phyloP scores from a whole-genome alignment of 768 basidiomycete genomes.

The Udeniomyces megalosporus region DNA sequence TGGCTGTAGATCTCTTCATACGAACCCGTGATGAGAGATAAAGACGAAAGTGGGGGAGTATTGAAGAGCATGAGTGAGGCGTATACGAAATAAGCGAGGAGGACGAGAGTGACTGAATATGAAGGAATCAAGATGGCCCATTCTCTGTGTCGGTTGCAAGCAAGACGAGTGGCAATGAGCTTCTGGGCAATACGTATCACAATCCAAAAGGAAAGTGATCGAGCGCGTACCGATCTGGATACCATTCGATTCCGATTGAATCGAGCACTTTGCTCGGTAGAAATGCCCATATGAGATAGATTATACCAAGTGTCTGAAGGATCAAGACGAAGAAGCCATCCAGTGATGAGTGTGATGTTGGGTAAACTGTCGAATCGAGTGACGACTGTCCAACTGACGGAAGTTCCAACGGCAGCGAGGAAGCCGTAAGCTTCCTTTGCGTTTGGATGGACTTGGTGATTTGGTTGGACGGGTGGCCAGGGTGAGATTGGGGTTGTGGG shows the following conservation, averaged over 20 bases:
- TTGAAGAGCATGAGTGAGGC: conserved; percentile 21
- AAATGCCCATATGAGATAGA: conserved; percentile 26
- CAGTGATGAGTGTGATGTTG: not conserved
- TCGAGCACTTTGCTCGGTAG: conserved; percentile 19
- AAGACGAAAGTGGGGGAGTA: conserved; percentile 22
- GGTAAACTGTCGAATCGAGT: not conserved
- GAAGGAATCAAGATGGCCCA: conserved; percentile 28
- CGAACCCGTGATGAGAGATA: conserved; percentile 23
- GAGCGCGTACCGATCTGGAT: conserved; percentile 23
- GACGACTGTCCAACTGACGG: too few relatives aligned
- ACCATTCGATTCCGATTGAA: conserved; percentile 23
- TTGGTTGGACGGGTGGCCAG: conserved; percentile 22
- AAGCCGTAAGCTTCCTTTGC: conserved; percentile 26
- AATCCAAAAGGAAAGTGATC: not conserved
- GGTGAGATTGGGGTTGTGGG: conserved; percentile 27
- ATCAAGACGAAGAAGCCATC: not conserved
- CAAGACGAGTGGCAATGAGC: not conserved
- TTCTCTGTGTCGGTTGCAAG: conserved; percentile 17
- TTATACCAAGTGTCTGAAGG: not conserved
- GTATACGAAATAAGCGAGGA: conserved; percentile 25
- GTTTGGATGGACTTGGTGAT: conserved; percentile 17
- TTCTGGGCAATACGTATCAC: not conserved
- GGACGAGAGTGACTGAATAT: conserved; percentile 26
- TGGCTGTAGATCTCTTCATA: not conserved
- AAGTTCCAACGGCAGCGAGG: conserved; percentile 25